Evolutionary conservation across 148 eudicot genomes (phyloP).

Genomic region (Heliamphora exappendiculata): DNA sequence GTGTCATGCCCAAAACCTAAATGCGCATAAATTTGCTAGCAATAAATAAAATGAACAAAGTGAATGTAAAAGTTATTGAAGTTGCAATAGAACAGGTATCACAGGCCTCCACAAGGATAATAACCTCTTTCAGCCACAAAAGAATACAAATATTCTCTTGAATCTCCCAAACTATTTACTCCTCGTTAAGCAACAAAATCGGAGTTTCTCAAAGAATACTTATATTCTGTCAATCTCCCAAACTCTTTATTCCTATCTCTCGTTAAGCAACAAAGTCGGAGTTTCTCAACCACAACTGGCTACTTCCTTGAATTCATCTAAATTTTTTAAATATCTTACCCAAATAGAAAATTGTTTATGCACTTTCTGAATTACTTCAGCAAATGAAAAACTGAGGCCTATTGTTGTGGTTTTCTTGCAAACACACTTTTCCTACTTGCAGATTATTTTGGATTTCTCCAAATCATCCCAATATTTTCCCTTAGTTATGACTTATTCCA

Average conservation of each 20-base stretch:
- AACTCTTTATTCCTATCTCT: neutral
- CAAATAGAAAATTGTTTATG: neutral
- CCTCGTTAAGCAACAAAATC: too few species aligned
- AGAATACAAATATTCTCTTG: neutral
- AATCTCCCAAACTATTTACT: too few species aligned
- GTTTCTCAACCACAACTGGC: neutral
- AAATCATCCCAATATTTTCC: neutral
- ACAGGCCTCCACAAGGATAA: neutral
- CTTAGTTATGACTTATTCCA: neutral
- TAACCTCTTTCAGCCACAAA: neutral
- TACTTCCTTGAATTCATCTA: neutral
- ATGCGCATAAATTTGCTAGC: neutral
- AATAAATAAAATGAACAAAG: neutral
- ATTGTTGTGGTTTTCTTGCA: neutral
- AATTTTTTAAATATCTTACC: neutral
- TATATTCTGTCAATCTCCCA: too few species aligned
- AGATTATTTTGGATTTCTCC: neutral
- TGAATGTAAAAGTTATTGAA: neutral
- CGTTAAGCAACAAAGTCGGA: neutral
- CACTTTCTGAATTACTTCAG: neutral
- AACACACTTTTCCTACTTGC: neutral
- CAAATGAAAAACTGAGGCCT: neutral
- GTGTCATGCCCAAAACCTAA: neutral
- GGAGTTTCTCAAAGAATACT: too few species aligned
- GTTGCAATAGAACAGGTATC: neutral